These are phyloP conservation scores for Hypholoma sublateritium DNA, from an alignment of 768 basidiomycete species.

Conservation along the genomic window DNA sequence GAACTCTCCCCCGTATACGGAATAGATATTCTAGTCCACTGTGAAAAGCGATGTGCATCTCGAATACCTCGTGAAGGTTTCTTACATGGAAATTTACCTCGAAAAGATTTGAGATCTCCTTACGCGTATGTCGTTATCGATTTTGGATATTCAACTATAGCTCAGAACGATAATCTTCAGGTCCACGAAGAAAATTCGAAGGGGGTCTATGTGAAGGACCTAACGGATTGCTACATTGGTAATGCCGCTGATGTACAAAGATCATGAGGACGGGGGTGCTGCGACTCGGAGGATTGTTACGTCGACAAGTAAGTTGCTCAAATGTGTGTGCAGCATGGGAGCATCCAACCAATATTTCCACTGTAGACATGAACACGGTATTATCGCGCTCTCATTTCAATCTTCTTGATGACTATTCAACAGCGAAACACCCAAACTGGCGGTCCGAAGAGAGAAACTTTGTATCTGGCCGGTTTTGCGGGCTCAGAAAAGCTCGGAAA, in stretches of 20 bases:
- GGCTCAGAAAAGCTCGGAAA: conserved; percentile 99
- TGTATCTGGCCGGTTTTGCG: conserved; percentile 97
- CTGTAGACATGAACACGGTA: conserved; percentile 98
- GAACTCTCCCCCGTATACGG: conserved; percentile 96
- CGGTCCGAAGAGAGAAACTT: conserved; percentile 92
- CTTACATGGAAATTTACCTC: conserved; percentile 99
- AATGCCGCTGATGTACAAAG: conserved; percentile 96
- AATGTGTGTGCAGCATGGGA: not conserved
- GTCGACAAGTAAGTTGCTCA: conserved; percentile 84
- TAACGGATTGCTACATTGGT: conserved; percentile 97
- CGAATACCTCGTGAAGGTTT: conserved; percentile 99
- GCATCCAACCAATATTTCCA: conserved; percentile 2
- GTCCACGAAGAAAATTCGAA: conserved; percentile 98
- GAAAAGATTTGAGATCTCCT: conserved; percentile 94
- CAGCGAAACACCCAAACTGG: conserved; percentile 96
- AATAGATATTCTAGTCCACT: conserved; percentile 98
- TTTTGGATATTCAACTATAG: conserved; percentile 33
- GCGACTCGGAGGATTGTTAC: conserved; percentile 92
- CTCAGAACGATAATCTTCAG: conserved; percentile 97
- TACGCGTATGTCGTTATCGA: conserved; percentile 71
- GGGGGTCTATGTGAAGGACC: conserved; percentile 96
- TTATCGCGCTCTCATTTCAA: conserved; percentile 98
- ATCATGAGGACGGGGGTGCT: conserved; percentile 97
- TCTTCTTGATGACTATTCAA: conserved; percentile 96
- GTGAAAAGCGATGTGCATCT: conserved; percentile 92